These are phyloP conservation scores for Quercus lobata DNA, from an alignment of 331 rosid genomes.

Conservation along the genomic window DNA sequence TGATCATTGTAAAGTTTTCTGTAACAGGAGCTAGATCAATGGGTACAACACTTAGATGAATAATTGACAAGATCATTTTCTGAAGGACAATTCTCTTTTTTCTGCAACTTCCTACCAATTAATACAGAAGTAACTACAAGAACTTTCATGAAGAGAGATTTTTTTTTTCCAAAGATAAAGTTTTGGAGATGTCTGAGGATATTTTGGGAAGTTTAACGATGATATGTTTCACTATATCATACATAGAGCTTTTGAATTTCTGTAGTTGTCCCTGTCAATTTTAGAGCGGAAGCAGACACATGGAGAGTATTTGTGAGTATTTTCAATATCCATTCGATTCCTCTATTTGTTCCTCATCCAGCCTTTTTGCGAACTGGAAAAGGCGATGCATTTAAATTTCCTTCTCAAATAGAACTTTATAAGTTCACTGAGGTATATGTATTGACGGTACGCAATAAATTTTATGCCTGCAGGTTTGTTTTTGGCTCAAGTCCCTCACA, in stretches of 20 bases:
- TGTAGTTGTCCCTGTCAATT: too few relatives aligned
- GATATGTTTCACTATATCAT: not conserved
- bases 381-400: not conserved
- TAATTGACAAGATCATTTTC: not conserved
- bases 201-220: not conserved
- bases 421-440: too few relatives aligned
- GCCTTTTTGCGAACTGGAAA: not conserved
- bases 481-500: not conserved
- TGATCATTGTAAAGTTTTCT: not conserved
- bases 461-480: not conserved
- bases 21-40: constrained; percentile 21
- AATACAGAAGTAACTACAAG: not conserved
- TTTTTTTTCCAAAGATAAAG: not conserved
- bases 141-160: too few relatives aligned
- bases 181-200: not conserved
- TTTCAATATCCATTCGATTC: not conserved
- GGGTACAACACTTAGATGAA: constrained; percentile 11
- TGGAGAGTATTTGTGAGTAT: not conserved
- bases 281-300: not conserved
- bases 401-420: too few relatives aligned
- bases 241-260: not conserved
- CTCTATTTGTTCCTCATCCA: not conserved
- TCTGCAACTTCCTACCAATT: not conserved
- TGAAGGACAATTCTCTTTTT: not conserved
- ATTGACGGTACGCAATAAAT: not conserved